Conservation (phyloP, 305 asterid genomes). For the Plantago coronopus region DNA sequence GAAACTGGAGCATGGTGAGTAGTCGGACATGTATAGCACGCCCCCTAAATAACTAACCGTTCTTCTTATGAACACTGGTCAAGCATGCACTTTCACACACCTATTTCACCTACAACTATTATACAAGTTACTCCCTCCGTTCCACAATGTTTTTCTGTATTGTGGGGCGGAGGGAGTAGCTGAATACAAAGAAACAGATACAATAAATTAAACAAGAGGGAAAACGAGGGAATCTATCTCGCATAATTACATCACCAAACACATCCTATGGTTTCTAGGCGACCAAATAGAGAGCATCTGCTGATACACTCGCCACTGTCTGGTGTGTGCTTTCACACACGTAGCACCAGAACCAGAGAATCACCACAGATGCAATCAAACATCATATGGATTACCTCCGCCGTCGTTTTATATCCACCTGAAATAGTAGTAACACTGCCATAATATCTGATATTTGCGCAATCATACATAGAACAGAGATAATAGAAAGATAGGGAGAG, state of each 20-base stretch:
- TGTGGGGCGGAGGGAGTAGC: no score
- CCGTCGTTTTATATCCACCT: conserved; percentile 79
- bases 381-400: conserved; percentile 39
- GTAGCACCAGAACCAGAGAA: conserved; percentile 13
- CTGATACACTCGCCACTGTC: conserved; percentile 29
- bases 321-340: conserved; percentile 24
- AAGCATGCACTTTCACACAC: conserved; percentile 21
- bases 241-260: conserved; percentile 50
- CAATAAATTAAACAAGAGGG: conserved; percentile 4
- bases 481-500: conserved; percentile 8
- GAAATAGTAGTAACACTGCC: neutral
- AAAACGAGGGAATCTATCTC: conserved; percentile 26
- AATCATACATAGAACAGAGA: conserved; percentile 10
- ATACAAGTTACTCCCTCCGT: no score
- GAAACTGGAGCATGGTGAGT: conserved; percentile 14
- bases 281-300: conserved; percentile 33
- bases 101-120: conserved; percentile 18
- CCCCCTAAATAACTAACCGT: conserved; percentile 1
- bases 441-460: neutral
- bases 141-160: no score
- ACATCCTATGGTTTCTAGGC: conserved; percentile 32
- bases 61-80: conserved; percentile 6
- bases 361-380: conserved; percentile 16
- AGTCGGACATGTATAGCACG: neutral
- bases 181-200: conserved; percentile 19